Evolutionary conservation across 441 rosid genomes (phyloP), one percentile per base, ranked within the genome.

Genomic region (Brassica hybrid): DNA sequence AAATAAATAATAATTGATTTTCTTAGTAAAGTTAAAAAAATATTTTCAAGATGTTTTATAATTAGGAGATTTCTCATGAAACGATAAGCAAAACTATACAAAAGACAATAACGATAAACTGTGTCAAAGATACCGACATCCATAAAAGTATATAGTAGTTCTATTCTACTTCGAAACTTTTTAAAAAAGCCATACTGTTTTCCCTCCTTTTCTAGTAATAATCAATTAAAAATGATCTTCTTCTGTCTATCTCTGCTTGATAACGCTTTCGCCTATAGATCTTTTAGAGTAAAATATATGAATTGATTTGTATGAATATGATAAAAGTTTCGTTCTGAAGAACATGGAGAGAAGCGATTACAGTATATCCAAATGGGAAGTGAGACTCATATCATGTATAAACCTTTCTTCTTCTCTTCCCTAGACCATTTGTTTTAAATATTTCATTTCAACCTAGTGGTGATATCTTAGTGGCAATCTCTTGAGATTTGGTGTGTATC

Each of bases 91-190:
- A 54, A 17, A 54, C 13, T 38, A 69, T 75, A 23, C 7, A 12
- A 1, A 6, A 23, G 8, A 50, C 7, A 50, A 54, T 38, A 70
- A 76, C 57, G 80, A 12, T 63, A 63, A 54, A 23, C 16, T 76
- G 56, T 76, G 71, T 7, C 19, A 76, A 70, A 64, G 71, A 57
- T 66, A 65, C 81, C 76, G 72, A 77, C 75, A 63, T 54, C 10
- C 48, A 58, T 77, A 43, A 12, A 12, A 10, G 4, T 41, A 41
- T 41, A 41, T 32, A 32, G 38, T 32, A 36, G 38, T 77, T 78
- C 71, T 77, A 71, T 77, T 71, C 67, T 45, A 65, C 64, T 43
- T 66, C 77, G 19, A 78, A 67, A 13, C 52, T 67, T 72, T 78
- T 72, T 21, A 16, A 45, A 78, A 78, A 78, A 7, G 81, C 76